phyloP scores from a whole-genome alignment of 768 basidiomycete species.

The Lactarius trivialis region DNA sequence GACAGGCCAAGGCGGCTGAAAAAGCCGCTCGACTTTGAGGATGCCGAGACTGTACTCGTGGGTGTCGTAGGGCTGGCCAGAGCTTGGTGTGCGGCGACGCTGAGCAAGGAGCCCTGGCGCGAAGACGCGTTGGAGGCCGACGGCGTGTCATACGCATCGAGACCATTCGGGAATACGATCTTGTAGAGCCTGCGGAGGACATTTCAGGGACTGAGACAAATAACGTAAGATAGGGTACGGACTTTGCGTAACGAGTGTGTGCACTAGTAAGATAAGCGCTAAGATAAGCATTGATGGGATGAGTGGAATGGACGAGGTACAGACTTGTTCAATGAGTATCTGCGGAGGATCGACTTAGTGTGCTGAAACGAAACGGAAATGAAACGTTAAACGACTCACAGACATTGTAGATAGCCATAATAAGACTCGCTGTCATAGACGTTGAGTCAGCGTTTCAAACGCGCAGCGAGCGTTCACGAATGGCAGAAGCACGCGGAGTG shows the following conservation, averaged over 20 bases:
- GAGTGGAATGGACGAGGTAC: slow-evolving; percentile 13
- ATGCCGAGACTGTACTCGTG: slow-evolving; percentile 4
- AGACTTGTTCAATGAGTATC: slow-evolving; percentile 51
- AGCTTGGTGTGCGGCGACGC: slow-evolving; percentile 3
- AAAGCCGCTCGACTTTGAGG: slow-evolving; percentile 22
- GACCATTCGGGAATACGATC: slow-evolving; percentile 56
- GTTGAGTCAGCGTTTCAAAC: slow-evolving; percentile 1
- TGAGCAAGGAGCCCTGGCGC: slow-evolving; percentile 31
- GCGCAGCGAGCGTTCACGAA: background rate
- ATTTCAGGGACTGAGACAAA: background rate
- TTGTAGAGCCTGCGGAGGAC: slow-evolving; percentile 47
- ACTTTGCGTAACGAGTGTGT: slow-evolving; percentile 73
- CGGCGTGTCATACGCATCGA: slow-evolving; percentile 41
- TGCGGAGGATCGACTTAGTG: slow-evolving; percentile 19
- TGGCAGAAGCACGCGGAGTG: background rate
- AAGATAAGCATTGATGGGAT: background rate
- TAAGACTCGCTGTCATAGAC: slow-evolving; percentile 55
- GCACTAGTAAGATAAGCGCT: slow-evolving; percentile 36
- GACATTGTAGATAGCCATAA: slow-evolving; percentile 72
- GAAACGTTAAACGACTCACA: slow-evolving; percentile 39
- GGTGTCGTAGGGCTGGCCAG: slow-evolving; percentile 24
- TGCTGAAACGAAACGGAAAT: background rate
- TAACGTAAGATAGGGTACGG: slow-evolving; percentile 15
- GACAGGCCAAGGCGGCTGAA: slow-evolving; percentile 27
- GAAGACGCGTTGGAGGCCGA: slow-evolving; percentile 33